These are phyloP conservation scores for Metarhizium robertsii DNA, from an alignment of 2,329 filamentous ascomycete genomes.

Conservation along the genomic window DNA sequence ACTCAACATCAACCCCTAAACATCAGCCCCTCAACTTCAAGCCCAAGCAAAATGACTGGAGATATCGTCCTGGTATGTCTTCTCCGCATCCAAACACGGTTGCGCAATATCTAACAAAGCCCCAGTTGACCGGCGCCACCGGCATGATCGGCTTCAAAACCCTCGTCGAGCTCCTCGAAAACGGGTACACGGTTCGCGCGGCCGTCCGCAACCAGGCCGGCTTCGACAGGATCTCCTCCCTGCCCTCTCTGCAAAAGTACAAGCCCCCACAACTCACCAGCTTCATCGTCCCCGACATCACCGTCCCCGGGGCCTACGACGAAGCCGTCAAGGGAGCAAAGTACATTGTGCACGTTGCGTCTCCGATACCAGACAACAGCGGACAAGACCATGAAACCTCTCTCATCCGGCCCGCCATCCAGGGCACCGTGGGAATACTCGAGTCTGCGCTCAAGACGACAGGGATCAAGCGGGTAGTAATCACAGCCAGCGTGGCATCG, in stretches of 20 bases:
- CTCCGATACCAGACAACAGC: not conserved
- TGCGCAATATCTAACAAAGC: not conserved
- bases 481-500: conserved; percentile 28
- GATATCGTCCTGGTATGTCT: not conserved
- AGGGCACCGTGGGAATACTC: conserved; percentile 27
- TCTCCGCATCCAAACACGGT: not conserved
- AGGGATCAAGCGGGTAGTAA: conserved; percentile 29
- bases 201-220: conserved; percentile 16
- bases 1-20: not conserved
- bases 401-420: conserved; percentile 22
- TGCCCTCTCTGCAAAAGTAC: conserved; percentile 6
- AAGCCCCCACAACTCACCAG: conserved; percentile 13
- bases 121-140: conserved; percentile 18
- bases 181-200: conserved; percentile 18
- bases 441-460: conserved; percentile 22
- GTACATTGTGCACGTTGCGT: conserved; percentile 23
- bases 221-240: conserved; percentile 5
- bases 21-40: not conserved
- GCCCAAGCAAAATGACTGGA: not conserved
- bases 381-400: conserved; percentile 2
- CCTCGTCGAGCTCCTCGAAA: conserved; percentile 14
- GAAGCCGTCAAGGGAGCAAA: conserved; percentile 28
- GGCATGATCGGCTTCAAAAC: conserved; percentile 21
- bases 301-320: conserved; percentile 26
- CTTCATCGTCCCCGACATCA: conserved; percentile 27